Evolutionary conservation across 2,329 filamentous ascomycete species (phyloP).

Genomic region (Teratosphaeria pseudoeucalypti): DNA sequence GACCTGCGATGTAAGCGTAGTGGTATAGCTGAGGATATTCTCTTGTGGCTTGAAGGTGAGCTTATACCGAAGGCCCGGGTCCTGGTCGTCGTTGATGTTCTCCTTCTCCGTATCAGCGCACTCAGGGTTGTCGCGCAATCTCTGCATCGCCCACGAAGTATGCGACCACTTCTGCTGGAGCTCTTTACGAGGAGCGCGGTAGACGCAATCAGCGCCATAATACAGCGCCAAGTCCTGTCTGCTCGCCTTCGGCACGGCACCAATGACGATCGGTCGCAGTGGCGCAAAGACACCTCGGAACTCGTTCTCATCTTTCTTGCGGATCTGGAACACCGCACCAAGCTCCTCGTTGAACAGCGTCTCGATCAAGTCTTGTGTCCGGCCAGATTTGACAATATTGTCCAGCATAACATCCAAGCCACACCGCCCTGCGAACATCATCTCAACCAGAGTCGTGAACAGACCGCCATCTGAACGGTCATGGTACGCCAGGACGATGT

Average conservation of each 20-base stretch:
- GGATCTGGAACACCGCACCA: slow-evolving; percentile 90
- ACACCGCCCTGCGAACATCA: slow-evolving; percentile 95
- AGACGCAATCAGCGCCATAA: slow-evolving; percentile 57
- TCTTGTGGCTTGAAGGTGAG: slow-evolving; percentile 73
- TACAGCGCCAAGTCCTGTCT: slow-evolving; percentile 72
- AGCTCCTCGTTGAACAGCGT: slow-evolving; percentile 93
- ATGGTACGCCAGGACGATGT: slow-evolving; percentile 82
- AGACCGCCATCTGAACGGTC: slow-evolving; percentile 89
- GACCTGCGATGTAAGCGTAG: slow-evolving; percentile 51
- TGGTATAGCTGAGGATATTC: slow-evolving; percentile 58
- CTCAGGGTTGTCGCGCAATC: slow-evolving; percentile 73
- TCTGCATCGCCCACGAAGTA: slow-evolving; percentile 87
- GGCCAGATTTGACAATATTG: slow-evolving; percentile 52
- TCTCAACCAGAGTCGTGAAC: slow-evolving; percentile 82
- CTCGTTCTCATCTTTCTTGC: slow-evolving; percentile 68
- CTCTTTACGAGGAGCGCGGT: slow-evolving; percentile 57
- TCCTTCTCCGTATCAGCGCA: slow-evolving; percentile 78
- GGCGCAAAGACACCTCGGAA: slow-evolving; percentile 84
- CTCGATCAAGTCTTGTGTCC: slow-evolving; percentile 52
- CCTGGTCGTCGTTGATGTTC: slow-evolving; percentile 60
- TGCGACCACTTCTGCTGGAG: slow-evolving; percentile 82
- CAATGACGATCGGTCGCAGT: slow-evolving; percentile 75
- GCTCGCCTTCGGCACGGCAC: slow-evolving; percentile 55
- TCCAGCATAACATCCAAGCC: slow-evolving; percentile 81
- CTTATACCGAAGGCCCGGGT: slow-evolving; percentile 78